A percentile compares a stretch with the other conserved stretches of the same genome.
Conservation (phyloP, 1,284 basidiomycete species). For the Rhizoctonia solani region DNA sequence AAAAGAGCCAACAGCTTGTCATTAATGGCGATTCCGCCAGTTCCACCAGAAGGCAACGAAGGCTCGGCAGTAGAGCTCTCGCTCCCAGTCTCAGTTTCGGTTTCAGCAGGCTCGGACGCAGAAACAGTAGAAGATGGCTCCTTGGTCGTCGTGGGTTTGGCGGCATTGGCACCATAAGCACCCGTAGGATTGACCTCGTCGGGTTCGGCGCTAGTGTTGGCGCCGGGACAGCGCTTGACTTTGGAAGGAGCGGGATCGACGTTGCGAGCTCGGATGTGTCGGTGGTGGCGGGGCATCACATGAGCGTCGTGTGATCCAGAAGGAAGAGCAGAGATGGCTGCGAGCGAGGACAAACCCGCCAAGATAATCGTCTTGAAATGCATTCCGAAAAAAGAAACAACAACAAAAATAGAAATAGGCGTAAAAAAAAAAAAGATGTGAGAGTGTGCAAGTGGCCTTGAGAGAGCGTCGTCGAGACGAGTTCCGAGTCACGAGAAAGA, state of each 20-base stretch:
- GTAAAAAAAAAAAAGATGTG: not conserved
- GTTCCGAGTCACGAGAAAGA: not conserved
- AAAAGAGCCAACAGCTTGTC: conserved; percentile 20
- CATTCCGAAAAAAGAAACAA: conserved; percentile 1
- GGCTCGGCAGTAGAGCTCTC: not conserved
- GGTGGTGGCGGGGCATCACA: conserved; percentile 16
- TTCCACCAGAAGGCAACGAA: conserved; percentile 4
- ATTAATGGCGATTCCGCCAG: conserved; percentile 24
- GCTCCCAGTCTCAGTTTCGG: not conserved
- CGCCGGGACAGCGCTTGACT: conserved; percentile 16
- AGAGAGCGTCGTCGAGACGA: conserved; percentile 26
- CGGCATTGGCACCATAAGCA: not conserved
- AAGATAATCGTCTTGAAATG: conserved; percentile 30
- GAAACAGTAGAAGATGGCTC: not conserved
- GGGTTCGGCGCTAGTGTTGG: not conserved
- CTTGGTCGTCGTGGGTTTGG: conserved; percentile 6
- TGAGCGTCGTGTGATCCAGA: conserved; percentile 7
- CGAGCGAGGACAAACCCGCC: conserved; percentile 27
- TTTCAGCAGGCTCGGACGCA: not conserved
- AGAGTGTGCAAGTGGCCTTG: not conserved
- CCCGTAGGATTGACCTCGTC: not conserved
- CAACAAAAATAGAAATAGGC: not conserved
- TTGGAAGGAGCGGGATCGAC: not conserved
- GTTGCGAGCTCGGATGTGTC: conserved; percentile 12
- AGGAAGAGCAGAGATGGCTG: conserved; percentile 22